Evolutionary conservation across 73 alveolate genomes (phyloP), one percentile per base, ranked within the genome.

Genomic region (Stentor roeselii): DNA sequence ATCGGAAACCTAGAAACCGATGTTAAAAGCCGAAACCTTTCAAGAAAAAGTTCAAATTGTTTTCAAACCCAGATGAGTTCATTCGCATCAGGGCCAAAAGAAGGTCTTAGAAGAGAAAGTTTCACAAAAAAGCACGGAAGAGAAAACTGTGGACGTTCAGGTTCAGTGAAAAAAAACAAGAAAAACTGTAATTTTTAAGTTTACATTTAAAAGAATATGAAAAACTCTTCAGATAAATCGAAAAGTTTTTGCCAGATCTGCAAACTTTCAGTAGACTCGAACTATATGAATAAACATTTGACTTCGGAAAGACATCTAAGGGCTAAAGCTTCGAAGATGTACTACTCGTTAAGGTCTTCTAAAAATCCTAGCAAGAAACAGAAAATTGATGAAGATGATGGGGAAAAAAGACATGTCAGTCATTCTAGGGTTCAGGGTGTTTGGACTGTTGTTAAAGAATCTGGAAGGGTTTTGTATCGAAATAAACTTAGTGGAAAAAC

Each of bases 311-410:
- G 37, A 32, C 80, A 67, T 34, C 14, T 67, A 34, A 36, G 80
- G 34, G 80, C 80, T 34, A n/a, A 34, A 67, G 80, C 80, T 27
- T 36, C 80, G 21, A 67, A 32, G 34, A 67, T 67, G 80, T 67
- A 27, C 37, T 67, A 67, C 37, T 21, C 80, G 0, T 11, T 11
- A 50, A 67, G 34, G 34, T 30, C 50, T 34, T 27, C 21, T 11
- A 32, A 67, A 67, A 67, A 67, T 67, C 80, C 80, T 2, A 27
- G 34, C 42, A 67, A 67, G 34, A 67, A 67, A 67, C 34, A 14
- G 1, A 67, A 67, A 34, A 27, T 21, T 2, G 80, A 67, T 32
- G 42, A 36, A 30, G 80, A 67, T n/a, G 80, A 15, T 0, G 42
- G 27, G 2, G 80, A 34, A 30, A 27, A 67, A 2, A 15, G 11